Percentiles rank a stretch among this genome's conserved stretches.
phyloP scores from a whole-genome alignment of 306 rosid genomes.

The Potentilla sterilis region DNA sequence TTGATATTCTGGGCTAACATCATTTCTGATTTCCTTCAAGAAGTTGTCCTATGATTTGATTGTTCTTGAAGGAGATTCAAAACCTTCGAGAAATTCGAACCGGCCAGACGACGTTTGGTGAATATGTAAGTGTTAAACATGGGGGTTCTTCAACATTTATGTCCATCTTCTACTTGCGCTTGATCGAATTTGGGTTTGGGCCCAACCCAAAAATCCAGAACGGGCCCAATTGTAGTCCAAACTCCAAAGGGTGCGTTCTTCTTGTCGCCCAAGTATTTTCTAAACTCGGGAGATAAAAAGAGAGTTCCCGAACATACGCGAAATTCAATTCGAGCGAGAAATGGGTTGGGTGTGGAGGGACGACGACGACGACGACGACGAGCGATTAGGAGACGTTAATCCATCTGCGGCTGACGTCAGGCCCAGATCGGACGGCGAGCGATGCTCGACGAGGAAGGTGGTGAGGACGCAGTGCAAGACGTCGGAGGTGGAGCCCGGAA shows the following conservation, averaged over 20 bases:
- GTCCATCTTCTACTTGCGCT: no score
- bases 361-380: conserved; percentile 59
- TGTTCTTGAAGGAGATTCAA: no score
- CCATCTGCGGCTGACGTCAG: conserved; percentile 16
- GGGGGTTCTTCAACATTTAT: no score
- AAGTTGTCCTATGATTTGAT: no score
- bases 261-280: neutral
- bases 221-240: neutral
- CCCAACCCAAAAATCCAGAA: no score
- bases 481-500: conserved; percentile 80
- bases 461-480: conserved; percentile 72
- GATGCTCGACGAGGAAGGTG: conserved; percentile 54
- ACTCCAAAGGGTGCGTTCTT: neutral
- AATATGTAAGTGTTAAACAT: no score
- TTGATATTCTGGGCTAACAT: no score
- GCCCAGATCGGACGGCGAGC: conserved; percentile 27
- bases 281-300: neutral
- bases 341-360: conserved; percentile 86
- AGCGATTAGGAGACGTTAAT: conserved; percentile 1
- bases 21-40: no score
- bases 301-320: neutral
- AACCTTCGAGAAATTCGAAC: no score
- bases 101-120: no score
- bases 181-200: no score
- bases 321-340: neutral